Conservation (phyloP, 2,329 filamentous ascomycete genomes). For the Penicillium aurantiogriseum region DNA sequence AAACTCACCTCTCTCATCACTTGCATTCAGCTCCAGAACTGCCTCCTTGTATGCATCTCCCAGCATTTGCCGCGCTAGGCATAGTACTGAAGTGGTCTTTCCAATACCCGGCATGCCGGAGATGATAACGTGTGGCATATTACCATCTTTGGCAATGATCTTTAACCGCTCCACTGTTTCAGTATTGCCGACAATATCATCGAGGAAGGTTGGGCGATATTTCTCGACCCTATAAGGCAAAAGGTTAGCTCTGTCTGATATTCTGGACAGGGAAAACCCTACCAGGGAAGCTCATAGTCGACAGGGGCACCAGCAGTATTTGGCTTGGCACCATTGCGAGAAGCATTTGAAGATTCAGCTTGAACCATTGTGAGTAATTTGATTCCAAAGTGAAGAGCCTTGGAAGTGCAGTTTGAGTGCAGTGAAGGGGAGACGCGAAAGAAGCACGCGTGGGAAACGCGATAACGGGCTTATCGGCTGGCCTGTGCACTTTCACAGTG, state of each 20-base stretch:
- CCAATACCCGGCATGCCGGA: slow-evolving; percentile 99
- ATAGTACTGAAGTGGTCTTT: slow-evolving; percentile 94
- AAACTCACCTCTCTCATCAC: slow-evolving; percentile 75
- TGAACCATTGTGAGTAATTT: slow-evolving; percentile 38
- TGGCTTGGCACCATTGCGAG: slow-evolving; percentile 43
- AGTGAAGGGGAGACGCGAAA: slow-evolving; percentile 29
- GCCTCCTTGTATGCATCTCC: slow-evolving; percentile 97
- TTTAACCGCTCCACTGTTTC: slow-evolving; percentile 97
- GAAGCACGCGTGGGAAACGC: slow-evolving; percentile 28
- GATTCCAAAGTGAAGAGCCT: not conserved
- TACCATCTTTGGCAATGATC: slow-evolving; percentile 97
- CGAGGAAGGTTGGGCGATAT: slow-evolving; percentile 89
- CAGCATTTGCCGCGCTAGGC: slow-evolving; percentile 84
- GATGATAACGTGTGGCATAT: slow-evolving; percentile 99
- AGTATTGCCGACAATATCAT: slow-evolving; percentile 96
- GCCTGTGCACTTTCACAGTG: slow-evolving; percentile 7
- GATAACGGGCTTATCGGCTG: slow-evolving; percentile 24
- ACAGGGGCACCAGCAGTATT: slow-evolving; percentile 41
- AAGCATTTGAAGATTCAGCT: slow-evolving; percentile 48
- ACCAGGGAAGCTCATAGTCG: slow-evolving; percentile 53
- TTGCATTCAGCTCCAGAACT: slow-evolving; percentile 92
- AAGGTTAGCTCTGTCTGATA: slow-evolving; percentile 14
- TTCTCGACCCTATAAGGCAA: slow-evolving; percentile 82
- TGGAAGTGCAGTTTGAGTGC: no score
- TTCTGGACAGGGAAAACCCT: slow-evolving; percentile 4